A percentile compares a stretch with the other conserved stretches of the same genome.
These are phyloP conservation scores for Metschnikowia noctiluminum DNA, from an alignment of 805 yeast genomes.

Conservation along the genomic window DNA sequence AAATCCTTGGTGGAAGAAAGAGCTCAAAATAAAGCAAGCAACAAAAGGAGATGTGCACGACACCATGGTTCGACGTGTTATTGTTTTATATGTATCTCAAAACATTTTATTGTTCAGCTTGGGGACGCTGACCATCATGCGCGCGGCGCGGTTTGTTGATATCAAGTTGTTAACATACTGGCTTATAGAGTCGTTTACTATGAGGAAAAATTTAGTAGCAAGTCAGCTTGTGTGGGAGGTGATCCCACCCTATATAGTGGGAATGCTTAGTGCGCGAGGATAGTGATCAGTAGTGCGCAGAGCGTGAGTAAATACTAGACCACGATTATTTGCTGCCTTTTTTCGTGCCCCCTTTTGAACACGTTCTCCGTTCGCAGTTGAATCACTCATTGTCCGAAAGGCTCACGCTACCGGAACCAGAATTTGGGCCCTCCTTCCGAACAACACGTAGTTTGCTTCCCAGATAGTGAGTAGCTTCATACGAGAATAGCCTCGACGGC, in stretches of 20 bases:
- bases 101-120: background rate
- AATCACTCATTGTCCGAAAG: background rate
- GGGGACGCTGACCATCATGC: conserved; percentile 2
- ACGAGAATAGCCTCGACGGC: too few relatives aligned
- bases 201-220: conserved; percentile 21
- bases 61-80: background rate
- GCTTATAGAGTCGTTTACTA: conserved; percentile 15
- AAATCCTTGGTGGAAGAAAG: too few relatives aligned
- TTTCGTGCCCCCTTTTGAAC: background rate
- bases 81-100: background rate
- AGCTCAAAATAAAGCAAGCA: background rate
- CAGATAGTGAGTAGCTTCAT: too few relatives aligned
- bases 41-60: background rate
- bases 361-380: background rate
- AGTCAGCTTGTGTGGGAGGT: conserved; percentile 17
- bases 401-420: too few relatives aligned
- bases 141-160: conserved; percentile 14
- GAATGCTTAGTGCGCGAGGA: conserved; percentile 17
- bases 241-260: conserved; percentile 20
- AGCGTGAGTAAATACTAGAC: conserved; percentile 17
- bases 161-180: conserved; percentile 17
- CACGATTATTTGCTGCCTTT: conserved; percentile 9
- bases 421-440: too few relatives aligned
- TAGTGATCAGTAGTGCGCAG: conserved; percentile 18
- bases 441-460: too few relatives aligned